Evolutionary conservation across 257 asterid genomes (phyloP), one percentile per base, ranked within the genome.

Genomic region (Nyctanthes arbortristis): DNA sequence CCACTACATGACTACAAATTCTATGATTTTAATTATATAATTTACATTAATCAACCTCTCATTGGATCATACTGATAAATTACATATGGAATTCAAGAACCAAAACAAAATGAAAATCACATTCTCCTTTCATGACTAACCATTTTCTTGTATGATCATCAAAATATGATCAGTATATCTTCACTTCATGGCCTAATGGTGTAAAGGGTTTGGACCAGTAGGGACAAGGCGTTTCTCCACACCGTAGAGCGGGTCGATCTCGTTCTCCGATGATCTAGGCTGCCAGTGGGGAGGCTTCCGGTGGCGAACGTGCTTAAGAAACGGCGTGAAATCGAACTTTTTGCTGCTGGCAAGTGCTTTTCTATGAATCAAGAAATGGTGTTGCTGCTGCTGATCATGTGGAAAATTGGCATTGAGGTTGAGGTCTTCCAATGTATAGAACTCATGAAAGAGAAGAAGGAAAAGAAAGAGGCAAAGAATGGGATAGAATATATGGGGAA

Each of bases 141-240:
- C 75, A 65, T 63, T 65, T 35, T 57, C 54, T 63, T 56, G 66
- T n/a, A n/a, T n/a, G n/a, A n/a, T n/a, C n/a, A n/a, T n/a, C n/a
- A n/a, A n/a, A n/a, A n/a, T 72, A 72, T 24, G 45, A 40, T 61
- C 70, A 34, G 13, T 31, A 37, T 11, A 16, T 37, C 11, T 34
- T 71, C 29, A 28, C n/a, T 30, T 59, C 61, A 33, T 16, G 16
- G 31, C 71, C 71, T 75, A 91, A 73, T 91, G 94, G 67, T 91
- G 97, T 80, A 91, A 79, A 2, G 97, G 96, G 73, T 91, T 88
- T 28, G 97, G 97, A 68, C 97, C 97, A 28, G 84, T 68, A 0
- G 97, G 97, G 14, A 91, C 92, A 5, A 88, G 84, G 5, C 96
- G 91, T 75, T 87, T 87, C 64, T 87, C 95, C 6, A 75, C 95